Evolutionary conservation across 495 filamentous ascomycete genomes (phyloP), one percentile per base, ranked within the genome.

Genomic region (Annulohypoxylon stygium): DNA sequence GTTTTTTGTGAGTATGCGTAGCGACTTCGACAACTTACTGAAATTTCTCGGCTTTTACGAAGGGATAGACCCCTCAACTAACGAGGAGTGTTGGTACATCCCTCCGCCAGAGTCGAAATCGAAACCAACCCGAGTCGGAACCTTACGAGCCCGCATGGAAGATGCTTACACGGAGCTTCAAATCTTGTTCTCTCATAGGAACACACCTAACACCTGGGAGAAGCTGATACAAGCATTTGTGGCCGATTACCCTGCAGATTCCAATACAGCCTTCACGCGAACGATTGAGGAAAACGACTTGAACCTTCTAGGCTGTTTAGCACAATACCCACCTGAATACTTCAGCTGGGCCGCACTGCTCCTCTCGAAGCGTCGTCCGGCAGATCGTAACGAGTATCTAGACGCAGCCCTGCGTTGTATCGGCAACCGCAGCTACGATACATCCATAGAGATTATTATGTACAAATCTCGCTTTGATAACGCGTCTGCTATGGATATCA

Each of bases 1-100:
- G 14, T 97, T 93, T 73, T 82, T 88, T 59, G 82, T 90, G 12
- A 86, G 89, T 45, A 92, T 95, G 77, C 92, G 93, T 12, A 80
- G 79, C 25, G 84, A 88, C 16, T 93, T 92, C 76, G 82, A 88
- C 64, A 81, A 86, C 36, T 74, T 95, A 37, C 83, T 95, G 39
- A 83, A 84, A 55, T 89, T 87, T 41, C 78, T 94, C 3, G 91
- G 87, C 3, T 95, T 94, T 73, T 67, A 76, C 11, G 78, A 81
- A 36, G 54, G 55, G 7, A 58, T 37, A 26, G 78, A 81, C 9
- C 62, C 74, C 2, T 75, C 78, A 12, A 74, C 43, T 9, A 65
- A 37, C 5, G 77, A 77, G 23, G 45, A 70, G 23, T 79, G 75
- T 18, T 79, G 77, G 77, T 74, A 60, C 20, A 77, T 79, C 20